Evolutionary conservation across 371 early-diverging fungal species (phyloP), one percentile per base, ranked within the genome.

Genomic region (Lichtheimia hyalospora): DNA sequence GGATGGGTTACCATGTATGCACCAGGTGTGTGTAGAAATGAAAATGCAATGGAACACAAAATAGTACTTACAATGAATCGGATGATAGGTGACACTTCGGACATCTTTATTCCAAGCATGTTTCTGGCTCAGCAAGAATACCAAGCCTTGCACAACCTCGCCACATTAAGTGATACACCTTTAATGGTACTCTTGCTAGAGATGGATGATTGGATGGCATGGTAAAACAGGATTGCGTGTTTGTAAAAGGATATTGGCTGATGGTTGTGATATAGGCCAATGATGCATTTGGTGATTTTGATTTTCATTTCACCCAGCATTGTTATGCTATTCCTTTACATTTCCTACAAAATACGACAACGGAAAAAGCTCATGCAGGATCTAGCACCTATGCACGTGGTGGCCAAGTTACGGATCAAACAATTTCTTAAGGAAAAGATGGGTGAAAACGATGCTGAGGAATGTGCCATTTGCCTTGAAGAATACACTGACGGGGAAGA

Each of bases 381-480:
- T 66, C 63, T 90, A 39, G 92, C 93, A 1, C 89, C 91, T 1
- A 62, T 67, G 2, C 79, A 84, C 24, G 74, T 89, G 28, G 91
- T 92, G 34, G 77, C 78, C 28, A 78, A 74, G 52, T 67, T 92
- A 43, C 82, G 85, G 0, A 68, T 77, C 43, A 87, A 85, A 54
- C 75, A 80, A 2, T 91, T 88, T 57, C 75, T 69, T 44, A 61
- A 67, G 8, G 74, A 85, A 52, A 89, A 90, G 43, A 43, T 64
- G 20, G 60, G 67, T 52, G 79, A 72, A 18, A 78, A 81, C 49
- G 93, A 90, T 27, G 83, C 86, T 16, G 84, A 84, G 27, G 89
- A 89, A 44, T 99, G 99, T 70, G 91, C 91, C 21, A 94, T 99
- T 48, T 99, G 99, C 75, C 76, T 98, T 58, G 94, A 94, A 23